These are phyloP conservation scores for Gymnopilus junonius DNA, from an alignment of 768 basidiomycete species.

Conservation along the genomic window DNA sequence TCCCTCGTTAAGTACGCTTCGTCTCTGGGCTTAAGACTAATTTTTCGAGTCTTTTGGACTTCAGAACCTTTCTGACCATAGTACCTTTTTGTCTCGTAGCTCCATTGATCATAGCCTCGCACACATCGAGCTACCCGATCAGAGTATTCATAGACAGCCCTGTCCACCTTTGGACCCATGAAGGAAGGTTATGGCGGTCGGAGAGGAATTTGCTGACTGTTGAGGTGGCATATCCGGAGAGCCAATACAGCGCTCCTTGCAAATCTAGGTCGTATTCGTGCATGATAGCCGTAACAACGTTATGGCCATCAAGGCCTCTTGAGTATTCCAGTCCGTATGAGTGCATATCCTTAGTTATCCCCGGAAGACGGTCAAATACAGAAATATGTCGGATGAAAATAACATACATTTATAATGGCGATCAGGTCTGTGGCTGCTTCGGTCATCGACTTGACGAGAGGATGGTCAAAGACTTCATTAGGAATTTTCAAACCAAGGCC, in stretches of 20 bases:
- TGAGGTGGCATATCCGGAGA: slow-evolving; percentile 39
- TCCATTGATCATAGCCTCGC: slow-evolving; percentile 53
- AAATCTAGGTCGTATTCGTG: slow-evolving; percentile 41
- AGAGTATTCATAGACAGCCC: slow-evolving; percentile 33
- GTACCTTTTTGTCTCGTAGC: slow-evolving; percentile 50
- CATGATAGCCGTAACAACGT: slow-evolving; percentile 57
- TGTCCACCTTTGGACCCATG: slow-evolving; percentile 44
- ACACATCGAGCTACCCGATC: slow-evolving; percentile 57
- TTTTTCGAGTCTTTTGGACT: slow-evolving; percentile 18
- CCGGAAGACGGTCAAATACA: neutral
- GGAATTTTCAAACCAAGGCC: slow-evolving; percentile 44
- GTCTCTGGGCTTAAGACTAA: slow-evolving; percentile 16
- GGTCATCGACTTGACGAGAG: slow-evolving; percentile 35
- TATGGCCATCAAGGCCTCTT: slow-evolving; percentile 39
- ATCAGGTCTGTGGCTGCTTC: slow-evolving; percentile 38
- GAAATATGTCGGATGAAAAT: neutral
- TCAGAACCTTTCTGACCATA: slow-evolving; percentile 35
- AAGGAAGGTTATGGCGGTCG: slow-evolving; percentile 39
- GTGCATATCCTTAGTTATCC: slow-evolving; percentile 26
- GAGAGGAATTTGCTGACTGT: slow-evolving; percentile 41
- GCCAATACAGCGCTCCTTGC: slow-evolving; percentile 44
- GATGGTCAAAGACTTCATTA: slow-evolving; percentile 44
- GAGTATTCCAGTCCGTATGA: slow-evolving; percentile 36
- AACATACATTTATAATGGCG: slow-evolving; percentile 38
- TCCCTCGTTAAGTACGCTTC: slow-evolving; percentile 21